Conservation (phyloP, 2,329 filamentous ascomycete genomes). For the Orbilia oligospora region DNA sequence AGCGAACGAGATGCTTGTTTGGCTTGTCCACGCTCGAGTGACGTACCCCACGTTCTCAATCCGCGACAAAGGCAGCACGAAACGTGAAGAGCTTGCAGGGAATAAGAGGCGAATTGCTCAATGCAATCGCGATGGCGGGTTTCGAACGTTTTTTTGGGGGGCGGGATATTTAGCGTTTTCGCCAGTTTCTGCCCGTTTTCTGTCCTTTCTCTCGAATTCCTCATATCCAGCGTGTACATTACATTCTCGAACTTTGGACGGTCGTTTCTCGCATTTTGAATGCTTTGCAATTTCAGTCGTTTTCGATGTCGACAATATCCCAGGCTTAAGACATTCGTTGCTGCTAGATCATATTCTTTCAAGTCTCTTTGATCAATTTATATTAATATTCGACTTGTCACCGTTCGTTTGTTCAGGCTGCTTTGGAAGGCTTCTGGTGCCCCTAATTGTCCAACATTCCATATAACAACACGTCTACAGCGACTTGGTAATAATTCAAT, state of each 20-base stretch:
- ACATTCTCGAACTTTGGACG: neutral
- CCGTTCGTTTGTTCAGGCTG: neutral
- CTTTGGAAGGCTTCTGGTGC: constrained; percentile 2
- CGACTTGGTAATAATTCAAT: neutral
- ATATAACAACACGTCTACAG: constrained; percentile 20
- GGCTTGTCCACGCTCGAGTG: constrained; percentile 38
- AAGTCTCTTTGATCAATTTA: no score
- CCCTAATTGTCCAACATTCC: constrained; percentile 14
- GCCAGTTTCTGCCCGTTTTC: constrained; percentile 1
- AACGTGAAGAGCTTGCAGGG: constrained; percentile 5
- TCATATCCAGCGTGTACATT: neutral
- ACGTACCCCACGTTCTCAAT: constrained; percentile 49
- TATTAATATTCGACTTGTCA: neutral
- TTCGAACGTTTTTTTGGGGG: constrained; percentile 20
- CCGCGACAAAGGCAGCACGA: constrained; percentile 33
- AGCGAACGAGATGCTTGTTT: constrained; percentile 45
- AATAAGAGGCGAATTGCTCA: constrained; percentile 30
- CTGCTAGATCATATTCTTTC: no score
- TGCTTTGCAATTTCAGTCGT: neutral
- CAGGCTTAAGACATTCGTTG: neutral
- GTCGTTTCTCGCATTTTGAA: neutral
- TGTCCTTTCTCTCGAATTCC: neutral
- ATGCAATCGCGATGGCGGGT: constrained; percentile 26
- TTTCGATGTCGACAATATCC: neutral
- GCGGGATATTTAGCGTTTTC: no score